Evolutionary conservation across 2,329 filamentous ascomycete genomes (phyloP), one percentile per base, ranked within the genome.

Genomic region (Seiridium cupressi): DNA sequence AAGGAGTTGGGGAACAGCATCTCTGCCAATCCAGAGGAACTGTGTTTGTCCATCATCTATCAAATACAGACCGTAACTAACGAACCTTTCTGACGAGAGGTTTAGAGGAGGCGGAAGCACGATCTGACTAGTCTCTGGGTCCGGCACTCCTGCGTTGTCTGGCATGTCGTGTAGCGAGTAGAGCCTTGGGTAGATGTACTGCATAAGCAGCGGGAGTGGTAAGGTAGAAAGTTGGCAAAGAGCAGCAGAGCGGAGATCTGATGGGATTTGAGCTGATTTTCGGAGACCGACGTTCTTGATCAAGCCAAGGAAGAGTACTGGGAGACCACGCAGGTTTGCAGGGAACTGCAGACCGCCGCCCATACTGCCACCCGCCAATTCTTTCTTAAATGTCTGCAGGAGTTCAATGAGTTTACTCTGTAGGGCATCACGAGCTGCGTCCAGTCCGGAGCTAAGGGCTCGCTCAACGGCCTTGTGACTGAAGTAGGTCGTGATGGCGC

Each of bases 1-100:
- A 46, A 98, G 81, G 38, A 99, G 84, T 71, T 96, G 92, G 1
- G 93, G 92, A 35, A 99, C 92, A 1, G 94, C 90, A 66, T 99
- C 94, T 42, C 93, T 88, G 11, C 95, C 95, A 26, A 98, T 84
- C 95, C 95, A 99, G 53, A 99, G 78, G 83, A 99, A 99, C 74
- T 99, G 95, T 5, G 92, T 97, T 76, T 97, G 94, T 3, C 93
- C 93, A 70, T 99, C 95, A 69, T 99, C 95, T 68, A 99, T 95
- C 60, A 99, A 84, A 76, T 99, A 99, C 18, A 99, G 80, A 35
- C 95, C 95, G 71, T 96, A 97, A 0, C 93, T 86, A 3, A 92
- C 91, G 55, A 99, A 85, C 51, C 90, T 87, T 74, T 94, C 92
- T 1, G 93, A 97, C 3, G 92, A 93, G 60, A 98, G 83, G 74